Conservation (phyloP, 306 rosid genomes). For the Aeschynomene evenia region DNA sequence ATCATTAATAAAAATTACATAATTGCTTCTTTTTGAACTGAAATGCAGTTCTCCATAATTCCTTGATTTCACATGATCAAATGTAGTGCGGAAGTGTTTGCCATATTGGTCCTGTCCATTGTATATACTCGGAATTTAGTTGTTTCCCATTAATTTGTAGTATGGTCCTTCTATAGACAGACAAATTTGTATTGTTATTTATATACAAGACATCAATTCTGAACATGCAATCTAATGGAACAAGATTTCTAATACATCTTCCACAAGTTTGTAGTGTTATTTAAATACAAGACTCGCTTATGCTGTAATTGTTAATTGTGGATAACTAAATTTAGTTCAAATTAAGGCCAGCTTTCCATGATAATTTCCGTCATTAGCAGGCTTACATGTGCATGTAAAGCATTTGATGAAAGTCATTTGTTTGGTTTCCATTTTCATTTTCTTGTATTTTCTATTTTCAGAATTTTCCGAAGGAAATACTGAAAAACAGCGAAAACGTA, state of each 20-base stretch:
- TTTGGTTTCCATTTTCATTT: too few relatives aligned
- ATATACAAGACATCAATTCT: not conserved
- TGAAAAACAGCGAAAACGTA: too few relatives aligned
- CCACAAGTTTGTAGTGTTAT: not conserved
- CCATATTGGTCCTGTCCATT: not conserved
- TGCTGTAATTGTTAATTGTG: not conserved
- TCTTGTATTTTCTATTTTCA: too few relatives aligned
- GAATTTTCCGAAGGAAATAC: too few relatives aligned
- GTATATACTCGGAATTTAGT: not conserved
- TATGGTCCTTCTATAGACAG: not conserved
- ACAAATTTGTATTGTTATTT: too few relatives aligned
- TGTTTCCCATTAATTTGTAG: not conserved
- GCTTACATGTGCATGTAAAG: not conserved
- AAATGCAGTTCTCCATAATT: not conserved
- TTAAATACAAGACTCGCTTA: not conserved
- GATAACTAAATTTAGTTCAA: not conserved
- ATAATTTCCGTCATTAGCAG: not conserved
- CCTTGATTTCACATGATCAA: not conserved
- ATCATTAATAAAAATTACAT: too few relatives aligned
- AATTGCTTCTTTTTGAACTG: not conserved
- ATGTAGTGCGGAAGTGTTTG: constrained; percentile 2
- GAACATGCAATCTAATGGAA: not conserved
- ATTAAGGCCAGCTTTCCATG: not conserved
- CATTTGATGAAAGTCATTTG: not conserved
- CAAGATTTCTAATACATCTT: not conserved